phyloP scores from a whole-genome alignment of 192 early-diverging fungal genomes.

The Rhizophagus sp. region DNA sequence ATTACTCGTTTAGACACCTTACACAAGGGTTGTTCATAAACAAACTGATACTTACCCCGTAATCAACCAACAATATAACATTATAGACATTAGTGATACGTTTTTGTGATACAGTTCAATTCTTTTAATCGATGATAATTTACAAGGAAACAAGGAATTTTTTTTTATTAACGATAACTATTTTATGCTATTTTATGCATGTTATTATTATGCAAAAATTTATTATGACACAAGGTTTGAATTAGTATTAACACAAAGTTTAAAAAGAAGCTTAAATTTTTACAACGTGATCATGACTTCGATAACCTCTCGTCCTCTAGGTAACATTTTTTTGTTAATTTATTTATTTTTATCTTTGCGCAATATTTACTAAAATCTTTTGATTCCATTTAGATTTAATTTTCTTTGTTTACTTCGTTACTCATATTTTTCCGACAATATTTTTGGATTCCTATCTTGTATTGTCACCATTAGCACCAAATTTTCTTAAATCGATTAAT shows the following conservation, averaged over 20 bases:
- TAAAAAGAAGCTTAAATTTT: too few species aligned
- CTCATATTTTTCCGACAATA: conserved; percentile 72
- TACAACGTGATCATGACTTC: not conserved
- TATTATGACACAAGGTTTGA: not conserved
- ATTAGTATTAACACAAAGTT: too few species aligned
- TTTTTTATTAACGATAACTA: not conserved
- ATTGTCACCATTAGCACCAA: conserved; percentile 46
- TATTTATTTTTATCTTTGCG: not conserved
- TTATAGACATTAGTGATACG: too few species aligned
- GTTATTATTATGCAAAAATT: not conserved
- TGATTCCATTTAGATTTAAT: conserved; percentile 44
- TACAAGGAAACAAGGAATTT: not conserved
- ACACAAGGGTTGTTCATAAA: too few species aligned
- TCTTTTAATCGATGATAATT: not conserved
- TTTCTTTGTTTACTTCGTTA: conserved; percentile 65
- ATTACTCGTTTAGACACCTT: too few species aligned
- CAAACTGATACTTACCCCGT: too few species aligned
- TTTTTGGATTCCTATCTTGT: conserved; percentile 59
- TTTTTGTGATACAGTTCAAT: too few species aligned
- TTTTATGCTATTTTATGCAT: not conserved
- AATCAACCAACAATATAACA: too few species aligned
- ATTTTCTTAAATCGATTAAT: conserved; percentile 35
- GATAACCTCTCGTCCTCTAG: not conserved
- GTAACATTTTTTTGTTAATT: not conserved
- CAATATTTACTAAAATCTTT: not conserved